Evolutionary conservation across 495 filamentous ascomycete species (phyloP), one percentile per base, ranked within the genome.

Genomic region (Xylaria bambusicola): DNA sequence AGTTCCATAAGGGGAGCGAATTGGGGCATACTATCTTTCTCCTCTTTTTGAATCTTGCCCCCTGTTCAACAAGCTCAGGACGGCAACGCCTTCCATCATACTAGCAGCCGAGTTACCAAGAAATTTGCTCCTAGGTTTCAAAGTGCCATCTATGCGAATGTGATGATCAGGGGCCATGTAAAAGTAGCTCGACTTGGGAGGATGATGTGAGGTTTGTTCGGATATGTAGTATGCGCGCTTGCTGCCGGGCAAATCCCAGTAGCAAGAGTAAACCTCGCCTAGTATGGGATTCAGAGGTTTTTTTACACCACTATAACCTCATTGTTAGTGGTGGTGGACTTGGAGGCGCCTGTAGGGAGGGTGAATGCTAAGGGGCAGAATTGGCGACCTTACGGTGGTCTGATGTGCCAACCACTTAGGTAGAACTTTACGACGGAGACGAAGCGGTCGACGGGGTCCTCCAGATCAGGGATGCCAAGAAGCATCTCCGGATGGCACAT

Each of bases 401-500:
- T 95, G 71, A 99, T 97, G 73, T 99, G 94, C 94, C 94, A 99
- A 61, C 94, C 94, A 71, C 92, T 96, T 51, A 99, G 75, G 72
- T 99, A 99, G 72, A 99, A 98, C 70, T 95, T 97, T 62, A 97
- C 88, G 9, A 99, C 94, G 0, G 91, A 87, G 5, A 99, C 84
- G 70, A 99, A 99, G 66, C 94, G 84, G 65, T 93, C 76, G 40
- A 93, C 80, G 2, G 95, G 95, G 69, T 99, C 95, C 27, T 98
- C 90, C 60, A 96, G 88, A 31, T 83, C 78, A 17, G 92, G 78
- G 77, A 97, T 93, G 20, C 90, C 89, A 2, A 98, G 84, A 24
- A 99, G 86, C 62, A 89, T 94, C 74, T 99, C 94, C 45, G 94
- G 95, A 73, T 98, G 95, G 64, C 94, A 93, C 94, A 99, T 99